phyloP scores from a whole-genome alignment of 768 basidiomycete genomes.

The Kondoa malvinella region DNA sequence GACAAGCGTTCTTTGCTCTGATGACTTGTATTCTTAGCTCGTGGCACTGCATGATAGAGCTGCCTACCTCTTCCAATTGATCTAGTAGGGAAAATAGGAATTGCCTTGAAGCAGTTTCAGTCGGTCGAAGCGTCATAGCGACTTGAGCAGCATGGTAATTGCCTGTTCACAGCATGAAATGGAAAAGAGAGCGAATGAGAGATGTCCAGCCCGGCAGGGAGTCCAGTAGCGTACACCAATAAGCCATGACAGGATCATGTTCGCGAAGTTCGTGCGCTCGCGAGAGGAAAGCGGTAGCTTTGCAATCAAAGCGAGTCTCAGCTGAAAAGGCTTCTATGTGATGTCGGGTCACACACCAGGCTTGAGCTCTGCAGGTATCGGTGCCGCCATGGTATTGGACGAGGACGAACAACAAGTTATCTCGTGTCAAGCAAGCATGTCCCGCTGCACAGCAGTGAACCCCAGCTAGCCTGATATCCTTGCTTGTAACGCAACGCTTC shows the following conservation, averaged over 20 bases:
- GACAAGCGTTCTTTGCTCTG: slow-evolving; percentile 59
- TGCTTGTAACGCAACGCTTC: too few species aligned
- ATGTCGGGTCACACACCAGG: slow-evolving; percentile 26
- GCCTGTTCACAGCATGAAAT: background rate
- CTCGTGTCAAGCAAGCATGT: too few species aligned
- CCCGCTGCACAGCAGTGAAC: too few species aligned
- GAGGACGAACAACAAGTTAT: too few species aligned
- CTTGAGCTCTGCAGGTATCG: slow-evolving; percentile 32
- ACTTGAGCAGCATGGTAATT: slow-evolving; percentile 7
- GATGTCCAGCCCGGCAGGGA: background rate
- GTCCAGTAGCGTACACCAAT: slow-evolving; percentile 55
- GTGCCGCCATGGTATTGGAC: too few species aligned
- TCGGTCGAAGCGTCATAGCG: slow-evolving; percentile 5
- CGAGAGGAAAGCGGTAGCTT: slow-evolving; percentile 58
- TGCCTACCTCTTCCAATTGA: slow-evolving; percentile 11
- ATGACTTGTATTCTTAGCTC: background rate
- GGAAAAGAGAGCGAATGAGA: background rate
- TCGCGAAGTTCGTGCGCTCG: slow-evolving; percentile 70
- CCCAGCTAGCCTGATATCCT: too few species aligned
- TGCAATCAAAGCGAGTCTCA: background rate
- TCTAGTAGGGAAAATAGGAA: slow-evolving; percentile 6
- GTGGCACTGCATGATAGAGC: background rate
- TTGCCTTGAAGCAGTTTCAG: background rate
- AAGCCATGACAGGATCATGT: slow-evolving; percentile 72
- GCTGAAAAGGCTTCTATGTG: background rate